phyloP scores from a whole-genome alignment of 2,329 filamentous ascomycete genomes.

The Sporothrix luriei region DNA sequence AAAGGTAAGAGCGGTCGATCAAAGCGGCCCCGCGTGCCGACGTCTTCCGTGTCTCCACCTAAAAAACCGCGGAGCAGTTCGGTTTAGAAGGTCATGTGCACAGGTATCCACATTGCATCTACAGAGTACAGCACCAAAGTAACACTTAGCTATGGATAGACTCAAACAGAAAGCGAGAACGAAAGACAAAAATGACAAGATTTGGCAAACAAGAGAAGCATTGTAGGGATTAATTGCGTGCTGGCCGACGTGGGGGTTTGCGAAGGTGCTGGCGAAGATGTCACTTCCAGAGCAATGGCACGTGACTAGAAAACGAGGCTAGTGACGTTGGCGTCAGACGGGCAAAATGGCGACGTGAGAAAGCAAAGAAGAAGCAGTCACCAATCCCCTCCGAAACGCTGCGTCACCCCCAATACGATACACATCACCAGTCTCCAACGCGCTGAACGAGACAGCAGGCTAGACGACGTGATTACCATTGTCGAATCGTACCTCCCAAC shows the following conservation, averaged over 20 bases:
- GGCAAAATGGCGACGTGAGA: not conserved
- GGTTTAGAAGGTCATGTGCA: conserved; percentile 13
- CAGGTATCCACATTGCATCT: conserved; percentile 14
- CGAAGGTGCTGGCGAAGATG: not conserved
- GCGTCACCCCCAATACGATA: not conserved
- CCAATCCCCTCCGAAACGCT: not conserved
- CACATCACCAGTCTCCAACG: not conserved
- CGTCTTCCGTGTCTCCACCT: conserved; percentile 22
- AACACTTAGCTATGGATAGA: not conserved
- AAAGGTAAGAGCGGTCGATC: conserved; percentile 17
- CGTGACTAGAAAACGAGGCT: conserved; percentile 8
- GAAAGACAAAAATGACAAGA: not conserved
- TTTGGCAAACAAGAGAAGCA: not conserved
- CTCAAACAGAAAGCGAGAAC: not conserved
- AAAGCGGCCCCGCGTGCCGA: conserved; percentile 22
- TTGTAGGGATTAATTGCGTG: not conserved
- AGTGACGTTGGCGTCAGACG: conserved; percentile 4
- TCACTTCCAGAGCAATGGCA: not conserved
- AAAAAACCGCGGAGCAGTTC: not conserved
- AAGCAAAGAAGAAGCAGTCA: not conserved
- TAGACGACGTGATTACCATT: not conserved
- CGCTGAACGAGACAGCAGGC: not conserved
- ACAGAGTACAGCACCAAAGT: no score
- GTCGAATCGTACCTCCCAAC: not conserved
- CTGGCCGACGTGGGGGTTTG: conserved; percentile 7